Base-by-base conservation (phyloP, 2,329 filamentous ascomycete species). In the Penicillium occitanis region DNA sequence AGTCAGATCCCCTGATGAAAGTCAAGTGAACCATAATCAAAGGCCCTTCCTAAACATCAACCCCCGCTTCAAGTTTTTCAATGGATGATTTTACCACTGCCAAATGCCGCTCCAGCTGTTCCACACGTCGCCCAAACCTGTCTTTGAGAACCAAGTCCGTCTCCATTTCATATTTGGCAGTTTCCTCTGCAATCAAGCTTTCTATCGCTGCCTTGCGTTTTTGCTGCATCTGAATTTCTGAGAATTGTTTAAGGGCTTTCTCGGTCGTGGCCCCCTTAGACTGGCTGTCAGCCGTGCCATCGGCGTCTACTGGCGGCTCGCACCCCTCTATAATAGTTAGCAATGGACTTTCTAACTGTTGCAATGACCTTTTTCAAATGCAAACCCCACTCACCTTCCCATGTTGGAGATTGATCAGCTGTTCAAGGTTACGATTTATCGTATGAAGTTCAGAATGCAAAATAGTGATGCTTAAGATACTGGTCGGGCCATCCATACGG, bases 51-150 rank as follows among this genome's bases (percentile, higher is more conserved):
- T 30, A 30, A 30, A 30, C 28, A 30, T 6, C 28, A 30, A 30
- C 28, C 6, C 7, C 33, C 33, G 33, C 8, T 33, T 33, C 33
- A 33, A 33, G 33, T 33, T 33, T 33, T 30, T 30, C 28, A 30
- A 7, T 30, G 3, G 28, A 4, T 30, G 28, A 30, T 7, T 30
- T 30, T 1, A 30, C 7, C 28, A 30, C 5, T 30, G 5, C 7
- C 28, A 82, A 68, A 64, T 80, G 80, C 69, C 77, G 77, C 71
- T 80, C 79, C 35, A 82, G 69, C 60, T 78, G 73, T 46, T 81
- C 78, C 46, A 80, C 79, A 14, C 80, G 78, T 66, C 76, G 76
- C 33, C 76, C 77, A 68, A 82, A 75, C 71, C 82, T 82, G 61
- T 71, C 71, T 68, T 77, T 78, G 63, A 80, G 63, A 66, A 79